Evolutionary conservation across 1,139 yeast genomes (phyloP).

Genomic region (Saccharomycopsis crataegensis): DNA sequence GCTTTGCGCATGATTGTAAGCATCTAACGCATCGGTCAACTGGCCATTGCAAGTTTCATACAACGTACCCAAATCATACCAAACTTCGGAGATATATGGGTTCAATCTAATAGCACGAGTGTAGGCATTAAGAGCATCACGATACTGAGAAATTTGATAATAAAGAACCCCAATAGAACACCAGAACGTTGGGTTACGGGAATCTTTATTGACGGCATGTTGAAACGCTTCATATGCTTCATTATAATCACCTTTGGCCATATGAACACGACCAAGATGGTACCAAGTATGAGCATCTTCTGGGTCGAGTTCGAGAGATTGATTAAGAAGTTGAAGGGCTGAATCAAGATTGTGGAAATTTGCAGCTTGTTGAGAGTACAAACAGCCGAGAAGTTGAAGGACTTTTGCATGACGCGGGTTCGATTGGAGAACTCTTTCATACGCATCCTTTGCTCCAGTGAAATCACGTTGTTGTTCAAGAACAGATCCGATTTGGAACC

Average conservation of each 20-base stretch:
- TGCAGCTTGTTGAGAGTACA: conserved; percentile 78
- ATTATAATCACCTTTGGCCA: conserved; percentile 91
- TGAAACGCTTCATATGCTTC: conserved; percentile 98
- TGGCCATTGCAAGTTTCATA: conserved; percentile 97
- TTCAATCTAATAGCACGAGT: conserved; percentile 92
- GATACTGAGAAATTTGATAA: conserved; percentile 90
- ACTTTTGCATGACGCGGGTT: conserved; percentile 95
- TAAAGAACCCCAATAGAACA: conserved; percentile 96
- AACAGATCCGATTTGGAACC: conserved; percentile 97
- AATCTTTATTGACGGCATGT: conserved; percentile 95
- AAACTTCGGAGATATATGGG: conserved; percentile 93
- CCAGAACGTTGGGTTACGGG: conserved; percentile 97
- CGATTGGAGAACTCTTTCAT: conserved; percentile 82
- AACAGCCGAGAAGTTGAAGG: conserved; percentile 90
- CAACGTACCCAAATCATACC: conserved; percentile 96
- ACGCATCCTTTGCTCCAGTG: conserved; percentile 88
- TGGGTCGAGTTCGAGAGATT: conserved; percentile 82
- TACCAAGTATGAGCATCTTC: conserved; percentile 97
- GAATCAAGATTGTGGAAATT: conserved; percentile 71
- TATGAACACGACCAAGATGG: conserved; percentile 90
- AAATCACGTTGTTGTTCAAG: conserved; percentile 91
- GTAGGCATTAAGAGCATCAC: conserved; percentile 96
- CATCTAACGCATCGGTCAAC: conserved; percentile 89
- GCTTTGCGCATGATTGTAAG: conserved; percentile 92
- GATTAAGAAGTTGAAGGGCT: conserved; percentile 75